Percentiles rank a stretch among this genome's conserved stretches.
Conservation (phyloP, 495 filamentous ascomycete genomes). For the Penicillium crystallinum region DNA sequence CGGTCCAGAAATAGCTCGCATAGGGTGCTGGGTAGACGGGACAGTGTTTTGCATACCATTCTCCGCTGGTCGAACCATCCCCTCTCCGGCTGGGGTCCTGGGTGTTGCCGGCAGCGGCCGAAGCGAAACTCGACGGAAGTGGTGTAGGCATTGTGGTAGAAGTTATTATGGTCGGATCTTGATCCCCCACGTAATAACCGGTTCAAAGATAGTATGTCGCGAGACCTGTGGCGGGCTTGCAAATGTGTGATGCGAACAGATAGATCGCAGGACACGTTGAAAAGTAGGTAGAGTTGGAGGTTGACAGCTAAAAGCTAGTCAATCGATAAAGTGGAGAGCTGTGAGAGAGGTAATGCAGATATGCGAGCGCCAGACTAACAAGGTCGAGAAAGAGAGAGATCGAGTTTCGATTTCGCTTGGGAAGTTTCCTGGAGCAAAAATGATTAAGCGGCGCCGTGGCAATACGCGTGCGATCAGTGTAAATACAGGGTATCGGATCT, state of each 20-base stretch:
- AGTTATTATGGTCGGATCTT: constrained; percentile 16
- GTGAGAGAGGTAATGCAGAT: constrained; percentile 18
- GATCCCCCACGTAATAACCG: constrained; percentile 21
- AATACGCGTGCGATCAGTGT: constrained; percentile 8
- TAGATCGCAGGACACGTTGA: constrained; percentile 22
- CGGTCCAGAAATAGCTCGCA: neutral
- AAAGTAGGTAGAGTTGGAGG: constrained; percentile 2
- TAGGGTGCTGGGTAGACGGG: constrained; percentile 5
- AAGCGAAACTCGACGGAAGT: constrained; percentile 78
- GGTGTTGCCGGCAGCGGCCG: constrained; percentile 71
- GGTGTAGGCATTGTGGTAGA: constrained; percentile 62
- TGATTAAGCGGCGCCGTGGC: constrained; percentile 27
- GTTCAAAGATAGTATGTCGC: constrained; percentile 19
- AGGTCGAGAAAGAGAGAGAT: constrained; percentile 27
- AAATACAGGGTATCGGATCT: constrained; percentile 13
- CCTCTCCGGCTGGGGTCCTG: constrained; percentile 49
- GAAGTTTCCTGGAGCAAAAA: constrained; percentile 27
- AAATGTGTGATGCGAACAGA: constrained; percentile 25
- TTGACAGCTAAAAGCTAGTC: constrained; percentile 22
- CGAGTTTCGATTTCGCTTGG: constrained; percentile 31
- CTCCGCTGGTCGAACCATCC: constrained; percentile 50
- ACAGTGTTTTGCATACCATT: constrained; percentile 46
- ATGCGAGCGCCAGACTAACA: constrained; percentile 25
- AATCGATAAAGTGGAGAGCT: constrained; percentile 14
- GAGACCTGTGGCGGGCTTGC: constrained; percentile 22